Base-by-base conservation (phyloP, 371 early-diverging fungal genomes). In the Mortierella sp. region DNA sequence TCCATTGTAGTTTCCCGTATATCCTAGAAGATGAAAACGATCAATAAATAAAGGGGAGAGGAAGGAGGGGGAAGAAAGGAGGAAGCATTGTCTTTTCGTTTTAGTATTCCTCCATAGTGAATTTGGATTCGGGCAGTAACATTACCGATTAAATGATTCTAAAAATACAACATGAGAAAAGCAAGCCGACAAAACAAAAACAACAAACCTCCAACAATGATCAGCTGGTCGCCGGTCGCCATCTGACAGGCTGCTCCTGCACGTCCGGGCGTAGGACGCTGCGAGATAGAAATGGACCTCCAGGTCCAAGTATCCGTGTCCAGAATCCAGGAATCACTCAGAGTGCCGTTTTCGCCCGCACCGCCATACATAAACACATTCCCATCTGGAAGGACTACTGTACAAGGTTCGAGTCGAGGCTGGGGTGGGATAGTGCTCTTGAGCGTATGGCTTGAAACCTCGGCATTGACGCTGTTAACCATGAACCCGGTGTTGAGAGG, bases 331-430 rank as follows among this genome's bases (percentile, higher is more conserved):
- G 64, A 59, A 29, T 73, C 74, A 28, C 43, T 29, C 6, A 73
- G 25, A 19, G 64, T 64, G 21, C 59, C 64, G 29, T 15, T 16
- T 44, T 66, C 15, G 47, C 2, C 4, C 50, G 43, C 12, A 59
- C 76, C 76, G 28, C 76, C 76, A 19, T 76, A 71, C 76, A 76
- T 71, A 52, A 76, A 71, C 15, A 76, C 59, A 19, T 64, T 29
- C 6, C 76, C 72, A 9, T 48, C 51, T 7, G 53, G 51, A 18
- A 76, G 57, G 9, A 76, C 68, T 12, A 45, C 65, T 12, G 61
- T 29, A 21, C 76, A 76, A 7, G 76, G 71, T 1, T 67, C 52
- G 12, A 61, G 7, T 52, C 76, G 64, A 19, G 67, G 37, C 5
- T n/a, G n/a, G n/a, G 26, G 4, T 1, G 76, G 76, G 2, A 62